Percentiles rank a stretch among this genome's conserved stretches.
Conservation (phyloP, 768 basidiomycete genomes). For the Mycena rebaudengoi region DNA sequence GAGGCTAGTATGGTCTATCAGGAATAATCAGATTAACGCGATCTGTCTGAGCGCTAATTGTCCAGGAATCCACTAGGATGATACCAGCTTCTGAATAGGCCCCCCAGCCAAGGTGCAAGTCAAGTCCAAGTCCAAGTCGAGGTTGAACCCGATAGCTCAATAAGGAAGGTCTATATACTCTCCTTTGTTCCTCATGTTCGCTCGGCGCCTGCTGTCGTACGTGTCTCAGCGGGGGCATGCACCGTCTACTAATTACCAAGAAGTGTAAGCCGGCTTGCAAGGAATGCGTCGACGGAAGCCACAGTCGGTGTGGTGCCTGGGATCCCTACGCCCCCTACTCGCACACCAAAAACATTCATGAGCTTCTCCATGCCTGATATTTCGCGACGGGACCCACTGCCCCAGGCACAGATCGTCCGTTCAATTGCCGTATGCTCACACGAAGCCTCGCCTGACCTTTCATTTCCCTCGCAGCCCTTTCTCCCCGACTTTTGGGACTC, state of each 20-base stretch:
- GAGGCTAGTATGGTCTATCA: slow-evolving; percentile 55
- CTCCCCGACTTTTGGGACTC: slow-evolving; percentile 58
- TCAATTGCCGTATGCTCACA: slow-evolving; percentile 29
- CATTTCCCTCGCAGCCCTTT: slow-evolving; percentile 54
- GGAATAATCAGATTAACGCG: neutral
- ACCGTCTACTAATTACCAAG: slow-evolving; percentile 28
- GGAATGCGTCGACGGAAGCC: slow-evolving; percentile 37
- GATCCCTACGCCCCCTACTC: slow-evolving; percentile 46
- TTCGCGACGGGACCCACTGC: slow-evolving; percentile 49
- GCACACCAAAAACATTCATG: slow-evolving; percentile 44
- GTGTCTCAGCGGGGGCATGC: slow-evolving; percentile 21
- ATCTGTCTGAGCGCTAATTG: too few relatives aligned
- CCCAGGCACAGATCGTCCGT: slow-evolving; percentile 69
- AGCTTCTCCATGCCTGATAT: slow-evolving; percentile 67
- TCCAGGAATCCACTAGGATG: too few relatives aligned
- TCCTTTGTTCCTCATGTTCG: too few relatives aligned
- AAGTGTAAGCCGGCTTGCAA: slow-evolving; percentile 21
- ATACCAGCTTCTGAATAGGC: neutral
- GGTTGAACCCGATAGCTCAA: too few relatives aligned
- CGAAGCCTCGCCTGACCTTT: slow-evolving; percentile 47
- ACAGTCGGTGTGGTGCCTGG: slow-evolving; percentile 46
- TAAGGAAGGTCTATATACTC: too few relatives aligned
- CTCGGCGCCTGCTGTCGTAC: slow-evolving; percentile 7
- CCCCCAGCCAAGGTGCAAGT: too few relatives aligned
- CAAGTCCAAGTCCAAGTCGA: too few relatives aligned